Evolutionary conservation across 768 basidiomycete genomes (phyloP).

Genomic region (Grammothele lineata): DNA sequence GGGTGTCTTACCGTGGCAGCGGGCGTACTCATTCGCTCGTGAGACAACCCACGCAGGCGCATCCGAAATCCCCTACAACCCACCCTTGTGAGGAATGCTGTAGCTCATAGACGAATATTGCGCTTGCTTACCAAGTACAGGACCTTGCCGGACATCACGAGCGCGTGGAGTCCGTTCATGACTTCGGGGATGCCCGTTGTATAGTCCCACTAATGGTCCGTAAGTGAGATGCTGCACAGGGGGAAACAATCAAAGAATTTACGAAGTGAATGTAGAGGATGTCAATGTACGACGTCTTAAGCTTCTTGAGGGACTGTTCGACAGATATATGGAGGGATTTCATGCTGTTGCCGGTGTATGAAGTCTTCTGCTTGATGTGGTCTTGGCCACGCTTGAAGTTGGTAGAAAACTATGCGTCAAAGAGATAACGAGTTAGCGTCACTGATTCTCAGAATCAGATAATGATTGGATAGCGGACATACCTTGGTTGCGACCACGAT

Average conservation of each 20-base stretch:
- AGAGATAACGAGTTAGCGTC: too few species aligned
- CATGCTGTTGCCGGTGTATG: constrained; percentile 31
- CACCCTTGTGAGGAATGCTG: too few species aligned
- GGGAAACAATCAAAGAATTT: constrained; percentile 26
- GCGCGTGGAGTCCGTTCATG: constrained; percentile 48
- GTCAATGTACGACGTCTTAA: constrained; percentile 42
- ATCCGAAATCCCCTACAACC: constrained; percentile 22
- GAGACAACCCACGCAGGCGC: constrained; percentile 32
- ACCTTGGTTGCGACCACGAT: constrained; percentile 42
- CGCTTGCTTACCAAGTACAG: constrained; percentile 26
- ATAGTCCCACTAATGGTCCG: constrained; percentile 38
- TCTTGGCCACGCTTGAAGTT: not conserved
- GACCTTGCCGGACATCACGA: constrained; percentile 48
- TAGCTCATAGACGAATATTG: too few species aligned
- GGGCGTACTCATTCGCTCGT: constrained; percentile 33
- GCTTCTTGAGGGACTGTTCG: constrained; percentile 35
- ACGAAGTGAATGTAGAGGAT: constrained; percentile 41
- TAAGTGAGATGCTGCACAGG: not conserved
- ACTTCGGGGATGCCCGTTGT: constrained; percentile 49
- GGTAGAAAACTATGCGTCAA: not conserved
- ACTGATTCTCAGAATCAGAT: too few species aligned
- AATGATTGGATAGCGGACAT: too few species aligned
- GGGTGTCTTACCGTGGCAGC: constrained; percentile 31
- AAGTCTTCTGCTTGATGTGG: not conserved
- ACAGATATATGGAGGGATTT: constrained; percentile 34